These are phyloP conservation scores for Scolecobasidium constrictum DNA, from an alignment of 2,329 filamentous ascomycete genomes.

Conservation along the genomic window DNA sequence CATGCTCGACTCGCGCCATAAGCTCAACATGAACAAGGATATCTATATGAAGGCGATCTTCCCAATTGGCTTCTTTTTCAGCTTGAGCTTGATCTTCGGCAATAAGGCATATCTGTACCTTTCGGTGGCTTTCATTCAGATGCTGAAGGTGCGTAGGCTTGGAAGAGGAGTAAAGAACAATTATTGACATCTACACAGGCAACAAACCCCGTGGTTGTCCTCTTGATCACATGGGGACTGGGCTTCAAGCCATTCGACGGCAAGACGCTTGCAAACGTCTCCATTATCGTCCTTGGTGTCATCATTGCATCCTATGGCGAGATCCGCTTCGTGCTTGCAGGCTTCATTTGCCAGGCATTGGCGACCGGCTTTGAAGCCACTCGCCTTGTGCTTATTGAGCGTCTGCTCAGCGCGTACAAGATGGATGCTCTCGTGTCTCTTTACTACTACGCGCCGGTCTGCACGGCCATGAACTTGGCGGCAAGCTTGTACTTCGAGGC, in stretches of 20 bases:
- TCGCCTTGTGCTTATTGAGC: conserved; percentile 14
- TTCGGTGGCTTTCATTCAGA: conserved; percentile 95
- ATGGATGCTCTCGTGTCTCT: conserved; percentile 16
- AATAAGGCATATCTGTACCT: conserved; percentile 94
- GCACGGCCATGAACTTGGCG: conserved; percentile 13
- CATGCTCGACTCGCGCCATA: conserved; percentile 86
- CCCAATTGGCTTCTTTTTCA: conserved; percentile 93
- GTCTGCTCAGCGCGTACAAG: conserved; percentile 14
- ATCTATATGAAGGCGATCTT: conserved; percentile 90
- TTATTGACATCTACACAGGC: conserved; percentile 8
- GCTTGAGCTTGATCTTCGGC: conserved; percentile 88
- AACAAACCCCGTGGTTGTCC: conserved; percentile 14
- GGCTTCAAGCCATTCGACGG: conserved; percentile 12
- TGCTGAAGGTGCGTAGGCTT: conserved; percentile 74
- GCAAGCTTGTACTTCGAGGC: conserved; percentile 12
- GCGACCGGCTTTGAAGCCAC: conserved; percentile 14
- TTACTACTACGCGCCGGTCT: conserved; percentile 16
- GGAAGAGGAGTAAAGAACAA: background rate
- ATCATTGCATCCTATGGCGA: conserved; percentile 15
- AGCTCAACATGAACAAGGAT: conserved; percentile 91
- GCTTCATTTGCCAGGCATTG: conserved; percentile 13
- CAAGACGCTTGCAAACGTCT: conserved; percentile 14
- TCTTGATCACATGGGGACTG: conserved; percentile 14
- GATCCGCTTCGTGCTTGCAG: conserved; percentile 14
- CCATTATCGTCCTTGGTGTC: conserved; percentile 15